These are phyloP conservation scores for Suillus spraguei DNA, from an alignment of 768 basidiomycete genomes.

Conservation along the genomic window DNA sequence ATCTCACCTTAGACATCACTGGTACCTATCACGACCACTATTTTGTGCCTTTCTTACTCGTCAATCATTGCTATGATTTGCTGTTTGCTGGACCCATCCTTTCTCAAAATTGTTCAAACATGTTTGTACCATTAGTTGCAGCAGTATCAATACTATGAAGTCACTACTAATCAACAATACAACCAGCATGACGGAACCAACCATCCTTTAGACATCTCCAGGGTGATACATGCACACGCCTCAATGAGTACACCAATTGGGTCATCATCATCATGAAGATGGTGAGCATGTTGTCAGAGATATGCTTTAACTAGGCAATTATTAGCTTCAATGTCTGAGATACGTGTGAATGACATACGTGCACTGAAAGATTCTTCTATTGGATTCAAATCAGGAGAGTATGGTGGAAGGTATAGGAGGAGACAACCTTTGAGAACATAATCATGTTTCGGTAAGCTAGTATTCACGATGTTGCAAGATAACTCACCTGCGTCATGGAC, in stretches of 20 bases:
- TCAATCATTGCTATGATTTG: background rate
- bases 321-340: background rate
- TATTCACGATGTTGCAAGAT: constrained; percentile 1
- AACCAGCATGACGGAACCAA: background rate
- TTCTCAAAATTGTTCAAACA: background rate
- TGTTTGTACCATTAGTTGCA: background rate
- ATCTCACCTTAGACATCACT: too few species aligned
- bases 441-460: background rate
- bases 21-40: too few species aligned
- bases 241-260: constrained; percentile 13
- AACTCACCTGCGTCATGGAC: constrained; percentile 27
- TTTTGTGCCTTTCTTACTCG: background rate
- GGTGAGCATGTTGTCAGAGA: constrained; percentile 22
- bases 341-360: constrained; percentile 17
- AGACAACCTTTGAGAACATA: constrained; percentile 18
- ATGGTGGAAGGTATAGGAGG: constrained; percentile 36
- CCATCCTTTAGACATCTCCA: constrained; percentile 14
- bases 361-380: constrained; percentile 40
- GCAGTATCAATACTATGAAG: too few species aligned
- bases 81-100: too few species aligned
- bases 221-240: constrained; percentile 20
- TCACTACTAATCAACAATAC: background rate
- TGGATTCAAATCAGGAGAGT: constrained; percentile 40
- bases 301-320: constrained; percentile 27
- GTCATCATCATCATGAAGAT: constrained; percentile 17